These are phyloP conservation scores for Gossypium schwendimanii DNA, from an alignment of 441 rosid species.

Conservation along the genomic window DNA sequence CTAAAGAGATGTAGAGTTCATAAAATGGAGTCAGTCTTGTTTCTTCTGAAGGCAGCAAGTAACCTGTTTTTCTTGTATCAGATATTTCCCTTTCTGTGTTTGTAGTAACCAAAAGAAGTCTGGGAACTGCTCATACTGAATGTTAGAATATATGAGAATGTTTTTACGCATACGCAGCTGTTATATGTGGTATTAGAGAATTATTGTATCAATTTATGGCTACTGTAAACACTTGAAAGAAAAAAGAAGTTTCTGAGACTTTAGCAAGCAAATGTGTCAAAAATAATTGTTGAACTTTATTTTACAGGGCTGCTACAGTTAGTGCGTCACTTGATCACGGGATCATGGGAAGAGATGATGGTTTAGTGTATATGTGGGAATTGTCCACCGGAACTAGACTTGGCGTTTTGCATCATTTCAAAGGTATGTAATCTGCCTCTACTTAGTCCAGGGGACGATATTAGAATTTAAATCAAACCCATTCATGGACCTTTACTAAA, in stretches of 20 bases:
- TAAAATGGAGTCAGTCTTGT: background rate
- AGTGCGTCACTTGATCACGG: conserved; percentile 54
- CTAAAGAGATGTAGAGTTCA: background rate
- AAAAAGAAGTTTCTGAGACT: background rate
- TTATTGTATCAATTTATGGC: background rate
- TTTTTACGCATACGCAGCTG: background rate
- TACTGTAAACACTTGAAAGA: background rate
- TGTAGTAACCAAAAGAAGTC: background rate
- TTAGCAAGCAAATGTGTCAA: background rate
- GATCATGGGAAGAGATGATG: conserved; percentile 68
- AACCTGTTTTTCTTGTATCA: background rate
- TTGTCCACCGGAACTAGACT: conserved; percentile 54
- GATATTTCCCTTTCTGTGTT: background rate
- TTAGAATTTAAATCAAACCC: background rate
- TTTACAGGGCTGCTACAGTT: conserved; percentile 51
- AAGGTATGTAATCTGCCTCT: conserved; percentile 31
- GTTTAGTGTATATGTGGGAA: conserved; percentile 67
- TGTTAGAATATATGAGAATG: background rate
- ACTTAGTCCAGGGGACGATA: background rate
- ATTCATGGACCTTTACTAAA: background rate
- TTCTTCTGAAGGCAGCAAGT: background rate
- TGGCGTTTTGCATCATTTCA: conserved; percentile 54
- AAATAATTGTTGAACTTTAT: conserved; percentile 7
- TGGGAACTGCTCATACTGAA: background rate
- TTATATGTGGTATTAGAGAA: background rate